Percentiles rank a stretch among this genome's conserved stretches.
Conservation (phyloP, 345 rosid genomes). For the Syzygium jambos region DNA sequence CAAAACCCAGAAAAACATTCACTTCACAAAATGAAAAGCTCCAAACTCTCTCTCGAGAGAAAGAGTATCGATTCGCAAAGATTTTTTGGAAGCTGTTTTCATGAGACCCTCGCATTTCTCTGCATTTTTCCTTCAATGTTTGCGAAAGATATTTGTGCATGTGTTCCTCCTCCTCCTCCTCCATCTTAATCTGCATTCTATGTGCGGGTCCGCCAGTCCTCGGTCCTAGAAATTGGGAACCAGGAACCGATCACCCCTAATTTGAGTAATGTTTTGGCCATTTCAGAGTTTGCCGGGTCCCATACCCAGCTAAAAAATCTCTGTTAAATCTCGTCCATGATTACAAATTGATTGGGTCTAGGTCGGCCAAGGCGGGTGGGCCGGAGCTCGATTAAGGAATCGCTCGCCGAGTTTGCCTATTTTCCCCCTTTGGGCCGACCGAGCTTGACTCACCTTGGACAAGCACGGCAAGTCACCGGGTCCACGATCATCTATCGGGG, state of each 20-base stretch:
- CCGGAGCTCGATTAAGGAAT: rapidly evolving
- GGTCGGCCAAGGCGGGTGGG: rapidly evolving
- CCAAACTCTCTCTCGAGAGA: not conserved
- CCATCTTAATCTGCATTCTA: no score
- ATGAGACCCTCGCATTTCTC: not conserved
- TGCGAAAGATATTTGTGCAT: not conserved
- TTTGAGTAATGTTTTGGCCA: not conserved
- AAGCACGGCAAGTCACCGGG: rapidly evolving
- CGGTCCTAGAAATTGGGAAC: no score
- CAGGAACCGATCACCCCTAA: no score
- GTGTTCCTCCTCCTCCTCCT: not conserved
- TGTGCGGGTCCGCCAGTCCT: no score
- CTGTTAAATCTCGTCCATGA: not conserved
- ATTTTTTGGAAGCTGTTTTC: not conserved
- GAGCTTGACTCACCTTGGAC: rapidly evolving
- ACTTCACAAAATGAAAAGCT: not conserved
- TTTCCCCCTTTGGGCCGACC: not conserved
- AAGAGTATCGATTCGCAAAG: not conserved
- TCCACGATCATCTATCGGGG: not conserved
- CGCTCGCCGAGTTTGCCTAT: rapidly evolving
- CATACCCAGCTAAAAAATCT: not conserved
- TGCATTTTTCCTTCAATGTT: not conserved
- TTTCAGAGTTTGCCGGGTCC: not conserved
- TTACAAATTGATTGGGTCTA: not conserved
- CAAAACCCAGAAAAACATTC: not conserved